Base-by-base conservation (phyloP, 768 basidiomycete species). In the Pleurotus sapidus region DNA sequence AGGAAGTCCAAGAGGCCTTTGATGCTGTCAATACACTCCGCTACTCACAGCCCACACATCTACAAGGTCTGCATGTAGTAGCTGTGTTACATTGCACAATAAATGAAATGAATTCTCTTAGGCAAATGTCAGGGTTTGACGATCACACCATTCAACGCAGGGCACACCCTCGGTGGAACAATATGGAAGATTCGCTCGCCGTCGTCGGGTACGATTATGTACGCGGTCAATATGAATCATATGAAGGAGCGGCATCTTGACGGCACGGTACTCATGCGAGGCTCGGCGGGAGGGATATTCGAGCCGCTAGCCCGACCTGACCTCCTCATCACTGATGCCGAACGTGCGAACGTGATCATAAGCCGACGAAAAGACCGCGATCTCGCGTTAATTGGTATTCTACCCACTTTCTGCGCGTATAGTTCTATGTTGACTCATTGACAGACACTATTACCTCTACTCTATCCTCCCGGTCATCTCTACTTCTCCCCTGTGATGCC, bases 171-270 rank as follows among this genome's bases (percentile, higher is more conserved):
- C 14, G 97, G 97, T 59, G 97, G 96, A 45, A 93, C 95, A 4
- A 91, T 99, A 61, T 98, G 95, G 95, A 98, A 98, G 68, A 90
- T 99, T 60, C 87, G 97, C n/a, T 98, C 95, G 0, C 95, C 97
- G 2, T 94, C 95, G 0, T 92, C 93, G 9, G 96, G 95, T 3
- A 98, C 97, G 3, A 89, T 98, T 34, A 77, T 98, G 23, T 98
- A 99, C 68, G 95, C 95, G 7, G 92, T 98, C 15, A 84, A 94
- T 63, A 79, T 98, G 77, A 98, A 98, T 69, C 97, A 99, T 70
- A 95, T 93, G 83, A 84, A 85, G 55, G 97, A 99, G 68, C 84
- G 95, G 37, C 96, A 98, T 74, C 78, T 99, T 27, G 95, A 98
- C 62, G 94, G 94, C 37, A 95, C 95, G 0, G 89, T 96, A 1